Percentiles rank a stretch among this genome's conserved stretches.
Conservation (phyloP, 345 rosid species). For the Hirschfeldia incana region DNA sequence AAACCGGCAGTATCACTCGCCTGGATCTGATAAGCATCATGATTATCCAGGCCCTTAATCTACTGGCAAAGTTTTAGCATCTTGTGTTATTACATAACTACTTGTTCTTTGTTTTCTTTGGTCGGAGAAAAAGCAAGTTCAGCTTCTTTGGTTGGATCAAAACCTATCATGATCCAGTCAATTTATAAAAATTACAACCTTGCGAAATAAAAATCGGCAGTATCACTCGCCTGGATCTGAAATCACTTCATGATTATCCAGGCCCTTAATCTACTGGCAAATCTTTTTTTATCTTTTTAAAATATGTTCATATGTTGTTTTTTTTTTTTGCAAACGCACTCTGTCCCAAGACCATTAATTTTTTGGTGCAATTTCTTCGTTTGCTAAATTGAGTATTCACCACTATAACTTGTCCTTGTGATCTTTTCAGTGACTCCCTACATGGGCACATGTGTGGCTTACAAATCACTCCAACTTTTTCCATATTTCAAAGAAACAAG, state of each 20-base stretch:
- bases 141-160: conserved; percentile 40
- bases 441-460: conserved; percentile 10
- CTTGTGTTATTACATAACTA: not conserved
- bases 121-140: conserved; percentile 22
- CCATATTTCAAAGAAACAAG: not conserved
- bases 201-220: conserved; percentile 31
- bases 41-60: conserved; percentile 43
- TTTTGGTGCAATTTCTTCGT: conserved; percentile 45
- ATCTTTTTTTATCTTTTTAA: not conserved
- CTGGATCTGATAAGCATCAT: not conserved
- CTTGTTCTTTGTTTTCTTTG: not conserved
- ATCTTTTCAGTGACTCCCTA: conserved; percentile 4
- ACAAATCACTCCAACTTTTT: not conserved
- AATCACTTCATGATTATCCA: conserved; percentile 22
- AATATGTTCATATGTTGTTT: not conserved
- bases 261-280: conserved; percentile 44
- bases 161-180: conserved; percentile 14
- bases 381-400: conserved; percentile 33
- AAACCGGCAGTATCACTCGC: no score
- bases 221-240: conserved; percentile 46
- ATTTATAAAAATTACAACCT: conserved; percentile 12
- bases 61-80: conserved; percentile 22
- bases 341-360: conserved; percentile 41
- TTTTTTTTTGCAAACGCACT: conserved; percentile 38
- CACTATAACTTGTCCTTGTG: not conserved